These are phyloP conservation scores for Persicaria tinctoria DNA, from an alignment of 148 eudicot genomes.

Conservation along the genomic window DNA sequence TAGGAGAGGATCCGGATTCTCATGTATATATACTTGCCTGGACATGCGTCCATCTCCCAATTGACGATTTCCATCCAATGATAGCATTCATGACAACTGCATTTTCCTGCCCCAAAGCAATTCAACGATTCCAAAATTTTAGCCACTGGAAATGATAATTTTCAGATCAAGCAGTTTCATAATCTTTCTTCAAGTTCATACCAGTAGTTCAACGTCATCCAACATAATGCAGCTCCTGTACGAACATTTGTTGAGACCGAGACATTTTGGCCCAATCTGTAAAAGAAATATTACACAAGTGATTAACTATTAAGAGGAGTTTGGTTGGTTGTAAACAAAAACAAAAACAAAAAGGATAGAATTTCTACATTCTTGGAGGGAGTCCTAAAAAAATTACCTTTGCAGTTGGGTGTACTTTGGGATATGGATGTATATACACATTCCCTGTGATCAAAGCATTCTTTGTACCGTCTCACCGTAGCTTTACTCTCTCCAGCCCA, in stretches of 20 bases:
- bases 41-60: slow-evolving; percentile 85
- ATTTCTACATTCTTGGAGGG: too few relatives aligned
- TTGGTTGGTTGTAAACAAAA: too few relatives aligned
- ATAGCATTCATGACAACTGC: slow-evolving; percentile 81
- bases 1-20: slow-evolving; percentile 78
- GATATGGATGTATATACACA: slow-evolving; percentile 94
- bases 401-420: slow-evolving; percentile 90
- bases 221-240: slow-evolving; percentile 68
- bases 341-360: too few relatives aligned
- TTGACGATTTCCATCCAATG: slow-evolving; percentile 80
- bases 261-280: slow-evolving; percentile 80
- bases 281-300: too few relatives aligned
- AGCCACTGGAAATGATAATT: background rate
- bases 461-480: slow-evolving; percentile 43
- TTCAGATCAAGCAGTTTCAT: background rate
- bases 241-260: slow-evolving; percentile 79
- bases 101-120: slow-evolving; percentile 57
- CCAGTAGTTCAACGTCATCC: slow-evolving; percentile 80
- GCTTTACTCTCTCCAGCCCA: too few relatives aligned
- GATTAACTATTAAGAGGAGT: too few relatives aligned
- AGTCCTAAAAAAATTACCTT: slow-evolving; percentile 64
- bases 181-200: slow-evolving; percentile 14
- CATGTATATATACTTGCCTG: slow-evolving; percentile 43
- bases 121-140: background rate
- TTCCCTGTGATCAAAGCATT: slow-evolving; percentile 63